Evolutionary conservation across 2,329 filamentous ascomycete species (phyloP).

Genomic region (Teratosphaeria gauchensis): DNA sequence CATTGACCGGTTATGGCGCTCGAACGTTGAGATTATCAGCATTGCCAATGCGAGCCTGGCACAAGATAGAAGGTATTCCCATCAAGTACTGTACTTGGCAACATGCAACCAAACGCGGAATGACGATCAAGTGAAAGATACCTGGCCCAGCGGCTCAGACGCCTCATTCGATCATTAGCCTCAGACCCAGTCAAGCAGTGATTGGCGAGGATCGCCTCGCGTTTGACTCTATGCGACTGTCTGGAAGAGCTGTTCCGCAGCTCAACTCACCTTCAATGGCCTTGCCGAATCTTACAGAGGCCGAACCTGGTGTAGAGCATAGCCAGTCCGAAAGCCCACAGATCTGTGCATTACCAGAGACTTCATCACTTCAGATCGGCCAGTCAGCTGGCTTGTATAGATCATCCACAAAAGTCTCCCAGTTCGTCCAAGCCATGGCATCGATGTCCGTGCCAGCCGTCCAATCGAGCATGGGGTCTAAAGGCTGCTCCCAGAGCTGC

Average conservation of each 20-base stretch:
- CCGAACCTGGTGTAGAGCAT: no score
- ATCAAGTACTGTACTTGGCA: neutral
- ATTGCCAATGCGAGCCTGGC: neutral
- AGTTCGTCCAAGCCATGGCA: neutral
- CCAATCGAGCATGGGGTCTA: neutral
- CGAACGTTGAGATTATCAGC: neutral
- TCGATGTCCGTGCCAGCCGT: neutral
- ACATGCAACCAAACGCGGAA: neutral
- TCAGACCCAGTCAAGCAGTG: no score
- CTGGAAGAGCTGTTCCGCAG: no score
- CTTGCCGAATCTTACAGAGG: no score
- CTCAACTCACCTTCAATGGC: no score
- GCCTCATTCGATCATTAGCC: no score
- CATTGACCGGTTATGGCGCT: no score
- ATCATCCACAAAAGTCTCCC: neutral
- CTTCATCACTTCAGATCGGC: neutral
- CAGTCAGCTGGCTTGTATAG: neutral
- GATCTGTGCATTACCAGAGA: neutral
- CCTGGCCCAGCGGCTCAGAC: no score
- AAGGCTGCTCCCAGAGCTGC: neutral
- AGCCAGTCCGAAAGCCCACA: no score
- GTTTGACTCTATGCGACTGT: no score
- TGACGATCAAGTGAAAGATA: no score
- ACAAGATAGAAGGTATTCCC: neutral
- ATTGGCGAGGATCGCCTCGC: no score